Evolutionary conservation across 768 basidiomycete species (phyloP).

Genomic region (Suillus spraguei): DNA sequence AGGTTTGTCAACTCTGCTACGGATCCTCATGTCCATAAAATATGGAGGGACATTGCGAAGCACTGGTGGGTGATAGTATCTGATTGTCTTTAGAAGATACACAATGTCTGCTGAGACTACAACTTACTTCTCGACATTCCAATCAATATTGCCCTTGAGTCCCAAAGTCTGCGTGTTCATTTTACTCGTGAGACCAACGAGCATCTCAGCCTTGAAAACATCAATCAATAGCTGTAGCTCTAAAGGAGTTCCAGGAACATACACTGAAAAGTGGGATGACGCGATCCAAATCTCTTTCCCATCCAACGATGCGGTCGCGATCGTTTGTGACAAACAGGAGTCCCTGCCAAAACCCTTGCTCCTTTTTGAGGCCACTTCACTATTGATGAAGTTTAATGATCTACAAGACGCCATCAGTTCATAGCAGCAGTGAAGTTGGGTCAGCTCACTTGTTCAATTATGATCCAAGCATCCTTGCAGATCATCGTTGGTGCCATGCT

Average conservation of each 20-base stretch:
- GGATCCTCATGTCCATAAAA: background rate
- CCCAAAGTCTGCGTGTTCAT: background rate
- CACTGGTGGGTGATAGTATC: background rate
- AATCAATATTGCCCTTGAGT: background rate
- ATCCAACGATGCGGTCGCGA: background rate
- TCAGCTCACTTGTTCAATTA: background rate
- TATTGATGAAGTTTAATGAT: background rate
- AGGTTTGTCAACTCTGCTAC: background rate
- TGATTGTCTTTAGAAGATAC: background rate
- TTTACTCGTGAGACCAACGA: background rate
- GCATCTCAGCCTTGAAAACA: background rate
- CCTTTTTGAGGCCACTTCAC: background rate
- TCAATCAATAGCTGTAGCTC: background rate
- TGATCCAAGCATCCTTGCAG: background rate
- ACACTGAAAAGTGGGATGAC: background rate
- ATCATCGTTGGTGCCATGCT: background rate
- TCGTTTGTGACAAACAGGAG: background rate
- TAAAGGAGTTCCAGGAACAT: background rate
- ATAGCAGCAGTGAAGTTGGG: background rate
- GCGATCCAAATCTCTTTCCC: constrained; percentile 2
- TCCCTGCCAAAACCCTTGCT: background rate
- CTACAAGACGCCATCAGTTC: background rate
- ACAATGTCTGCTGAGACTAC: background rate
- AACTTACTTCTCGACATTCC: background rate
- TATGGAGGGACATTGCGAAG: background rate